Evolutionary conservation across 495 filamentous ascomycete genomes (phyloP), one percentile per base, ranked within the genome.

Genomic region (Rostrohypoxylon terebratum): DNA sequence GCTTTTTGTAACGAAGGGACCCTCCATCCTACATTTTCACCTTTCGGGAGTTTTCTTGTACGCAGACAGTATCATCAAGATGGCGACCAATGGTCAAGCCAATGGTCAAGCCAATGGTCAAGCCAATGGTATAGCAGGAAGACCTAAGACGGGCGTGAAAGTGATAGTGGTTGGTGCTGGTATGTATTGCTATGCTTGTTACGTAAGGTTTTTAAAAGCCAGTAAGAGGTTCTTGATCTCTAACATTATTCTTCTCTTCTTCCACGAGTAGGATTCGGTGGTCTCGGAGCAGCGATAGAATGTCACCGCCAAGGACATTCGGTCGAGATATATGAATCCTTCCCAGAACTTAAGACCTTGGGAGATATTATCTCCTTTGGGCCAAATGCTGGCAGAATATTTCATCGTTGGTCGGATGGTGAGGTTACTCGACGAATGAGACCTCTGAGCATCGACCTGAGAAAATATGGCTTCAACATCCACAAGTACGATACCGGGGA

Each of bases 301-400:
- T 89, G 88, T 66, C 83, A 84, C 70, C 86, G 87, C 13, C 86
- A 90, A 71, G 88, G 88, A 23, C 88, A 90, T 73, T 78, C 79
- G 59, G 88, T 90, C 47, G 75, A 80, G 61, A 82, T 90, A 71
- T 88, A 90, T 76, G 86, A 90, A 65, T 81, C 83, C 18, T 89
- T 89, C 63, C 83, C 86, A 16, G 82, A 86, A 66, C 83, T 90
- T 55, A 89, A 88, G 70, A 72, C 79, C 1, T 81, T 90, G 0
- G 88, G 88, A 54, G 88, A 90, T 74, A 90, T 90, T 68, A 90
- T 90, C 68, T 89, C 87, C 28, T 89, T 90, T 44, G 87, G 88
- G 2, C 82, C 86, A 20, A 90, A 90, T 73, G 87, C 83, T 33
- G 86, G 87, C 0, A 83, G 85, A 54, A 88, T 89, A 71, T 87